Conservation (phyloP, 176 grass and related monocot genomes). For the Musa schizocarpa region DNA sequence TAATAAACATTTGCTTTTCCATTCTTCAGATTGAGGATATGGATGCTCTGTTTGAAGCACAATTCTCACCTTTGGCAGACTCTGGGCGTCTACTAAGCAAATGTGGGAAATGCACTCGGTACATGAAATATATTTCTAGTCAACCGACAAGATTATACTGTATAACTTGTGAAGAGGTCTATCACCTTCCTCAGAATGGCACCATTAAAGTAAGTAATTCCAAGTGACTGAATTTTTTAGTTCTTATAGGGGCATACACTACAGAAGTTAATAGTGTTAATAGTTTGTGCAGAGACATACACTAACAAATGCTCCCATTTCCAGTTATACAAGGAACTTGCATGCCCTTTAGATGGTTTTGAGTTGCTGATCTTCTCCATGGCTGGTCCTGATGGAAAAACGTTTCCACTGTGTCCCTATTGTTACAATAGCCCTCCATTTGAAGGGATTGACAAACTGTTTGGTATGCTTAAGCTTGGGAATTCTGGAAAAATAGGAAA, state of each 20-base stretch:
- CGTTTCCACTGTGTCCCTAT: slow-evolving; percentile 78
- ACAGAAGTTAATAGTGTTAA: neutral
- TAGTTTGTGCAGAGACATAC: neutral
- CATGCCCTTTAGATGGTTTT: slow-evolving; percentile 86
- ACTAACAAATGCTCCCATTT: slow-evolving; percentile 21
- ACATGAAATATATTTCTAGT: slow-evolving; percentile 93
- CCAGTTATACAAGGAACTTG: slow-evolving; percentile 95
- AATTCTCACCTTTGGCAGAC: slow-evolving; percentile 93
- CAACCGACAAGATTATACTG: slow-evolving; percentile 82
- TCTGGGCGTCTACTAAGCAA: slow-evolving; percentile 87
- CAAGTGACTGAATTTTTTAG: too few species aligned
- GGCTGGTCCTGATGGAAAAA: slow-evolving; percentile 76
- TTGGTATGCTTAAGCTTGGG: slow-evolving; percentile 53
- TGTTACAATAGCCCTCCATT: slow-evolving; percentile 93
- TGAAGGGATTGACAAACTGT: slow-evolving; percentile 89
- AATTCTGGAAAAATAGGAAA: slow-evolving; percentile 51
- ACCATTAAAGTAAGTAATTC: slow-evolving; percentile 61
- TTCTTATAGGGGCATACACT: neutral
- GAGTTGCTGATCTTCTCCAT: slow-evolving; percentile 84
- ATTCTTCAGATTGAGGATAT: slow-evolving; percentile 89
- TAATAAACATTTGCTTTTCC: slow-evolving; percentile 21
- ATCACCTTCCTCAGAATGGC: slow-evolving; percentile 95
- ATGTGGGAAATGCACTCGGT: slow-evolving; percentile 88
- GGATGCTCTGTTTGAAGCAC: slow-evolving; percentile 96
- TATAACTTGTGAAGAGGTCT: slow-evolving; percentile 91